Percentiles rank a stretch among this genome's conserved stretches.
phyloP scores from a whole-genome alignment of 192 early-diverging fungal species.

The Martensiomyces pterosporus region DNA sequence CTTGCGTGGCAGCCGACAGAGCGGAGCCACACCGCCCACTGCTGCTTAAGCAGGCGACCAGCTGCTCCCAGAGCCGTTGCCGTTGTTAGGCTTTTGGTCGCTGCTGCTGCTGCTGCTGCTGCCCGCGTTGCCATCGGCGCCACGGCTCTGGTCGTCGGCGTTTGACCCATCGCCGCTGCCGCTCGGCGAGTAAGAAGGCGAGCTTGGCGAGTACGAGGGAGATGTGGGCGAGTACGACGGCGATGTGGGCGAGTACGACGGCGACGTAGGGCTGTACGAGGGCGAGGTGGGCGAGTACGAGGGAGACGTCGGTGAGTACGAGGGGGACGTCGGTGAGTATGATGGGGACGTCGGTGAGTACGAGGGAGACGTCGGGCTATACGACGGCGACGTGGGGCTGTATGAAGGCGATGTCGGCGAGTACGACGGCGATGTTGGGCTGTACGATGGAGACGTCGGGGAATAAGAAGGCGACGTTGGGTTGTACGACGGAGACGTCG shows the following conservation, averaged over 20 bases:
- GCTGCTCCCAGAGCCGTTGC: slow-evolving; percentile 17
- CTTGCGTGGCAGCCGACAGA: no score
- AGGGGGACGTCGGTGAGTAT: slow-evolving; percentile 72
- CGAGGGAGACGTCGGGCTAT: slow-evolving; percentile 72
- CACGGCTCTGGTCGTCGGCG: slow-evolving; percentile 4
- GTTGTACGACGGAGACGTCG: slow-evolving; percentile 63
- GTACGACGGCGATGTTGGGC: slow-evolving; percentile 55
- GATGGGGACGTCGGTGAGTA: slow-evolving; percentile 77
- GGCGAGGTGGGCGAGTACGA: slow-evolving; percentile 30
- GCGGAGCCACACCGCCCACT: no score
- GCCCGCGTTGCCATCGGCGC: slow-evolving; percentile 10
- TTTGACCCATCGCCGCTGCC: background rate
- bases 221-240: slow-evolving; percentile 59
- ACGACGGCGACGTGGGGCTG: slow-evolving; percentile 66
- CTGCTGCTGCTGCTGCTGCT: background rate
- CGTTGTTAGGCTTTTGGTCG: background rate
- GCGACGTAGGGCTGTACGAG: slow-evolving; percentile 34
- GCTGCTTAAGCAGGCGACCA: slow-evolving; percentile 48
- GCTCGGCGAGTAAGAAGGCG: slow-evolving; percentile 46
- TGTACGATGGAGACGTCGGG: slow-evolving; percentile 52
- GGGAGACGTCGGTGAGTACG: slow-evolving; percentile 65
- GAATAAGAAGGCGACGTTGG: slow-evolving; percentile 61
- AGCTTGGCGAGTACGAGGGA: slow-evolving; percentile 75
- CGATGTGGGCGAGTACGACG: slow-evolving; percentile 28
- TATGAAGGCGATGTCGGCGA: slow-evolving; percentile 68